A percentile compares a stretch with the other conserved stretches of the same genome.
Conservation (phyloP, 495 filamentous ascomycete genomes). For the Penicillium desertorum region DNA sequence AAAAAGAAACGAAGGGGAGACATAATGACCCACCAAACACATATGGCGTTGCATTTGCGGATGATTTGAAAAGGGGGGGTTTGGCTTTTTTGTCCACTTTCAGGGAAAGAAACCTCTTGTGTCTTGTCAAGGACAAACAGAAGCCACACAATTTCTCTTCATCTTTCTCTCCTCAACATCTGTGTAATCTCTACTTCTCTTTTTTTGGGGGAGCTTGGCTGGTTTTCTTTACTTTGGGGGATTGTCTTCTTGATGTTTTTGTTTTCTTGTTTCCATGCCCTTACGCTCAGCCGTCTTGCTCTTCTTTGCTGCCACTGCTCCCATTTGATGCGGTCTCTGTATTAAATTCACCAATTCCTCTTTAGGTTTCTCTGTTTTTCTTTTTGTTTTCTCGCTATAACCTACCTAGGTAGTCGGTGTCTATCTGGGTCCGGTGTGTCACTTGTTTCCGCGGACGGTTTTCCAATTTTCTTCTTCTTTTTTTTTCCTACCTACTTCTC, state of each 20-base stretch:
- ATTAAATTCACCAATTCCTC: constrained; percentile 43
- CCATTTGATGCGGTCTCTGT: constrained; percentile 30
- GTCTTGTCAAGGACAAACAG: constrained; percentile 24
- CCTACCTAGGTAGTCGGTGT: constrained; percentile 24
- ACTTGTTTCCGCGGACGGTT: constrained; percentile 24
- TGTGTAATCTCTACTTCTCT: constrained; percentile 50
- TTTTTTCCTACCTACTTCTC: constrained; percentile 10
- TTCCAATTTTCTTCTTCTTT: constrained; percentile 14
- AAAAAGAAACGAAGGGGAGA: constrained; percentile 12
- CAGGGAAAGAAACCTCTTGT: constrained; percentile 10
- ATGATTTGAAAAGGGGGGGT: constrained; percentile 33
- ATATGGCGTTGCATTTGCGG: constrained; percentile 42
- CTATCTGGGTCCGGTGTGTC: constrained; percentile 31
- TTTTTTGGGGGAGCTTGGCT: constrained; percentile 46
- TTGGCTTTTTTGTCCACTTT: constrained; percentile 26
- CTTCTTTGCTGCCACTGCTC: constrained; percentile 30
- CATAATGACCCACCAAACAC: constrained; percentile 25
- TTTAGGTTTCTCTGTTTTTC: constrained; percentile 29
- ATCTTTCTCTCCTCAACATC: constrained; percentile 34
- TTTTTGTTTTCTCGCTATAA: constrained; percentile 19
- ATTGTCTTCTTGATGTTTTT: constrained; percentile 25
- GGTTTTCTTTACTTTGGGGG: constrained; percentile 29
- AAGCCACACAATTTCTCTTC: constrained; percentile 30
- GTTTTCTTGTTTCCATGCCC: constrained; percentile 23
- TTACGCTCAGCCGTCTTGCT: constrained; percentile 18